Evolutionary conservation across 2,329 filamentous ascomycete genomes (phyloP), one percentile per base, ranked within the genome.

Genomic region (Boeremia exigua): DNA sequence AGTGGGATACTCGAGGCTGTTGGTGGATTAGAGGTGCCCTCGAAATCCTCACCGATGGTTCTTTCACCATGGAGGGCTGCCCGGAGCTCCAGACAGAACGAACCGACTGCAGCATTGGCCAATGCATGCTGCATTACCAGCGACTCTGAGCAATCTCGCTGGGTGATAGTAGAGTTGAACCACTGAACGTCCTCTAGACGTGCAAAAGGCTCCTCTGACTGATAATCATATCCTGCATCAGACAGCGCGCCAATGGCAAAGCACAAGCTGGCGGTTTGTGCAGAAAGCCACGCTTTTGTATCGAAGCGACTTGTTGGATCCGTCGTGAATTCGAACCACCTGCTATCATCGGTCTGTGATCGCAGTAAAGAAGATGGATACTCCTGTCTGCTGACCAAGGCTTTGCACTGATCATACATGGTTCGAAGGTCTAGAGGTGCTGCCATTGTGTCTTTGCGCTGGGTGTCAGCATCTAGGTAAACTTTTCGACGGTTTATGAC

Each of bases 11-110:
- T 49, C 25, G 38, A 42, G 1, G 40, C 40, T 10, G 38, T 47
- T 8, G 58, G 54, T 15, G 54, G 58, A 30, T n/a, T 37, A 4
- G 55, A 48, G 6, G 49, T 54, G 7, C 55, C 55, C 25, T 58
- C 50, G 19, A 58, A 58, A 10, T 58, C 50, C 15, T 58, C 55
- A 9, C 55, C 50, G 2, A 58, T 58, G 2, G 55, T 58, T 25
- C 40, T 49, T 32, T 58, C 55, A 28, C 55, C 50, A 17, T 42
- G 12, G 3, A 58, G 42, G 4, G 55, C 55, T 28, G 50, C 42
- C 11, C 50, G 36, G 8, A 58, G 49, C 15, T 58, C 55, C 8
- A 54, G 12, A 19, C 50, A 54, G 11, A 58, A 58, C 5, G 39
- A 58, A 2, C 55, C 55, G 6, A 54, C 50, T n/a, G 50, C 55